phyloP scores from a whole-genome alignment of 805 yeast species.

The Metschnikowia colocasiae region DNA sequence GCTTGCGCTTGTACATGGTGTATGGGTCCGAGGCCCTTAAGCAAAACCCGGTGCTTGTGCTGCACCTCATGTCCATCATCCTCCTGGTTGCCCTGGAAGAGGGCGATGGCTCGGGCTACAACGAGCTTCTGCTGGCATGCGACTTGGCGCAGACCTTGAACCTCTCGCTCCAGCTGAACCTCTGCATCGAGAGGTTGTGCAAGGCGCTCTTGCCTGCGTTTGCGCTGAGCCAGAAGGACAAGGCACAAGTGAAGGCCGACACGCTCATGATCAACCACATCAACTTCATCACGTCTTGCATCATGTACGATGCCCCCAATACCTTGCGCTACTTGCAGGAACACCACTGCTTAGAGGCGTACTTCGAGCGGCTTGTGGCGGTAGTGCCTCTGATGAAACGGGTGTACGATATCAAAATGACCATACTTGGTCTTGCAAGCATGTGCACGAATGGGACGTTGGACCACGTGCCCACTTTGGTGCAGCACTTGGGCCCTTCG shows the following conservation, averaged over 20 bases:
- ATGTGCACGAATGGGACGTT: constrained; percentile 4
- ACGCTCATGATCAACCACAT: constrained; percentile 47
- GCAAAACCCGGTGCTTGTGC: constrained; percentile 42
- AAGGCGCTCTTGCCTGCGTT: constrained; percentile 41
- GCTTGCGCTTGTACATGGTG: constrained; percentile 69
- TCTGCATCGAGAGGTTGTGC: constrained; percentile 46
- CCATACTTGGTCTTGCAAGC: constrained; percentile 53
- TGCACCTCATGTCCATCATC: constrained; percentile 51
- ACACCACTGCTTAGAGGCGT: constrained; percentile 31
- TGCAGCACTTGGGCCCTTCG: constrained; percentile 39
- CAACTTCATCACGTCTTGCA: constrained; percentile 60
- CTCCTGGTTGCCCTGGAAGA: constrained; percentile 36
- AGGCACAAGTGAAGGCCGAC: constrained; percentile 27
- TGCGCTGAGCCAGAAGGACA: constrained; percentile 21
- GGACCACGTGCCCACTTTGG: constrained; percentile 35
- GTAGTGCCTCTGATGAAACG: constrained; percentile 53
- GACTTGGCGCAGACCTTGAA: constrained; percentile 64
- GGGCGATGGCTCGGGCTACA: constrained; percentile 45
- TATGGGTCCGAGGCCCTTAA: constrained; percentile 42
- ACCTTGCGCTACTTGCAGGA: constrained; percentile 52
- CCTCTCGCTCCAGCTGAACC: constrained; percentile 52
- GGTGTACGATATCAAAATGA: constrained; percentile 78
- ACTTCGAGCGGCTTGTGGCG: constrained; percentile 67
- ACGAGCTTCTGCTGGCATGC: constrained; percentile 56
- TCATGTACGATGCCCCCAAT: constrained; percentile 56